Evolutionary conservation across 495 filamentous ascomycete genomes (phyloP), one percentile per base, ranked within the genome.

Genomic region (Aspergillus steynii): DNA sequence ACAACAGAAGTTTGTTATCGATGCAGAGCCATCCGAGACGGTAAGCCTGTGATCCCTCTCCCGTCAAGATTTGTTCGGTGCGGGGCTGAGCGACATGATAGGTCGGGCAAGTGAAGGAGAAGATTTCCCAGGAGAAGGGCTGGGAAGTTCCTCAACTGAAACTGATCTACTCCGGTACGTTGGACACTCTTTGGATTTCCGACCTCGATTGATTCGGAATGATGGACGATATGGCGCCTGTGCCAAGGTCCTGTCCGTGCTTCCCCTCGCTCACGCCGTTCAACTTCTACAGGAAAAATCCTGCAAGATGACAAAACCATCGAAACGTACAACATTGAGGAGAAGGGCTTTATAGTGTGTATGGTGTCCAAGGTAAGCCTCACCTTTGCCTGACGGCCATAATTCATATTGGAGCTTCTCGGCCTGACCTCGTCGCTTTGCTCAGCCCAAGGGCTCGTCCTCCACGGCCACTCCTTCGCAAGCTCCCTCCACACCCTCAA

Each of bases 261-360:
- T 14, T 15, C 37, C 37, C 37, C 37, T 15, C 37, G 49, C 61
- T 67, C 45, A 62, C 63, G 15, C 32, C 27, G 47, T 26, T 42
- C 32, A 55, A 10, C 48, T 59, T 29, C 50, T 60, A 67, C 65
- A 97, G 93, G 95, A 76, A 99, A 99, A 80, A 97, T 99, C 63
- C 83, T 99, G 61, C 91, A 96, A 77, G 95, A 99, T 90, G 90
- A 88, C 61, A 94, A 96, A 68, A 94, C 94, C 15, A 88, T 98
- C 65, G 92, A 93, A 72, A 90, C 89, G 5, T 97, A 97, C 80
- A 96, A 89, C 77, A 97, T 99, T 60, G 94, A 99, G 78, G 95
- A 98, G 84, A 99, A 98, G 84, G 95, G 95, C 28, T 98, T 97
- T 73, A 89, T 99, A 66, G 96, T 99, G 49, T 99, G 95, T 76